phyloP scores from a whole-genome alignment of 495 filamentous ascomycete species.

The Elasticomyces elasticus region DNA sequence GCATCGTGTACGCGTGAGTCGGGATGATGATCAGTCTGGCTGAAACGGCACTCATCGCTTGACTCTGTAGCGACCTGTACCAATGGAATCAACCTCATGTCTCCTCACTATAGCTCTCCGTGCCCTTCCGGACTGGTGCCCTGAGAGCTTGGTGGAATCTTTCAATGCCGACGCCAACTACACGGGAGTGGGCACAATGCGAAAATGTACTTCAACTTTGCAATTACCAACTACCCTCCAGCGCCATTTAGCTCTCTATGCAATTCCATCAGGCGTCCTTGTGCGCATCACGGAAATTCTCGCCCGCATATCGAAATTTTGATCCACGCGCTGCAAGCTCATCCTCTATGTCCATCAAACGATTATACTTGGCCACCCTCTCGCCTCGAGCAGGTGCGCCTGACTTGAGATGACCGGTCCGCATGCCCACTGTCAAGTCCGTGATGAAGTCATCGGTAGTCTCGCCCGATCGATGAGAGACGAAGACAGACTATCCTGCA shows the following conservation, averaged over 20 bases:
- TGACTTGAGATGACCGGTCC: conserved; percentile 11
- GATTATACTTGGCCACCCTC: conserved; percentile 14
- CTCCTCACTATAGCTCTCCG: too few species aligned
- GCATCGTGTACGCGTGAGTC: conserved; percentile 34
- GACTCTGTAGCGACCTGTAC: too few species aligned
- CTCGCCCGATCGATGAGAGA: conserved; percentile 10
- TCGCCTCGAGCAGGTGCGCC: conserved; percentile 7
- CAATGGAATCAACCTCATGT: too few species aligned
- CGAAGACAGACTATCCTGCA: conserved; percentile 10
- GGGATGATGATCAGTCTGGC: neutral
- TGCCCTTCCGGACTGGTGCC: too few species aligned
- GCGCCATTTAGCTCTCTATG: too few species aligned
- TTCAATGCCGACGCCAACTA: too few species aligned
- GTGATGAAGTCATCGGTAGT: conserved; percentile 17
- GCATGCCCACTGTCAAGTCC: conserved; percentile 8
- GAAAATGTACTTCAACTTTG: too few species aligned
- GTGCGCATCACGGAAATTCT: neutral
- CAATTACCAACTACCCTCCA: too few species aligned
- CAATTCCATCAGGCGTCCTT: too few species aligned
- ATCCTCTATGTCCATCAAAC: conserved; percentile 16
- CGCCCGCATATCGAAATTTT: neutral
- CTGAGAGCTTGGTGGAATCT: too few species aligned
- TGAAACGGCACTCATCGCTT: too few species aligned
- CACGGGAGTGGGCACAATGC: too few species aligned
- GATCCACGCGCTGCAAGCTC: neutral